Evolutionary conservation across 148 eudicot species (phyloP).

Genomic region (Vaccinium darrowii): DNA sequence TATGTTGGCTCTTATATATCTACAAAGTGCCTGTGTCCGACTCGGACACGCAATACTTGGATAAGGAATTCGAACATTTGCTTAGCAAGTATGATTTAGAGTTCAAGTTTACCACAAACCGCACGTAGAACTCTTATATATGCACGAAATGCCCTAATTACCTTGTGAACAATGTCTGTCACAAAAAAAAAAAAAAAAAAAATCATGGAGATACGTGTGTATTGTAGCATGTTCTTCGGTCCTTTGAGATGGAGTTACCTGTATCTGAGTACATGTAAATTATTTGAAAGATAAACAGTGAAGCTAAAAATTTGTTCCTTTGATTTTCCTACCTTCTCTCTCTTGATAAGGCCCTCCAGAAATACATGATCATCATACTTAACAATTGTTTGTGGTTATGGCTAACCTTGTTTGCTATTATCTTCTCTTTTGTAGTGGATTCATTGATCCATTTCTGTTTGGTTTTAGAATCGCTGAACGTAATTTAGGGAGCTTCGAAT

Average conservation of each 20-base stretch:
- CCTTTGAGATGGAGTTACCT: neutral
- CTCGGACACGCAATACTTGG: neutral
- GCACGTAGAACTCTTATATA: neutral
- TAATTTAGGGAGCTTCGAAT: too few relatives aligned
- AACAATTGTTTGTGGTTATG: neutral
- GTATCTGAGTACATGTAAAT: neutral
- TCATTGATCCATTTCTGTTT: neutral
- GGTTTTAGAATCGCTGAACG: neutral
- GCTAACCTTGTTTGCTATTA: neutral
- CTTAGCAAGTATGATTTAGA: neutral
- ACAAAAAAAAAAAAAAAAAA: neutral
- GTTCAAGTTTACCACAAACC: neutral
- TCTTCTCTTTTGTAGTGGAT: neutral
- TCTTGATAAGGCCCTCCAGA: neutral
- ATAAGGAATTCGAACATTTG: neutral
- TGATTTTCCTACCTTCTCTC: neutral
- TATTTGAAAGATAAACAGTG: neutral
- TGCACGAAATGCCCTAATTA: too few relatives aligned
- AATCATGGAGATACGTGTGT: neutral
- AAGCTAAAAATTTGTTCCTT: neutral
- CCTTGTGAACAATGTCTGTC: neutral
- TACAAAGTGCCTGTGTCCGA: neutral
- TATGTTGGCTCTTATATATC: neutral
- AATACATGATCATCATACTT: neutral
- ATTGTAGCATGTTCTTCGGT: neutral